Evolutionary conservation across 148 eudicot species (phyloP), one percentile per base, ranked within the genome.

Genomic region (Vaccinium darrowii): DNA sequence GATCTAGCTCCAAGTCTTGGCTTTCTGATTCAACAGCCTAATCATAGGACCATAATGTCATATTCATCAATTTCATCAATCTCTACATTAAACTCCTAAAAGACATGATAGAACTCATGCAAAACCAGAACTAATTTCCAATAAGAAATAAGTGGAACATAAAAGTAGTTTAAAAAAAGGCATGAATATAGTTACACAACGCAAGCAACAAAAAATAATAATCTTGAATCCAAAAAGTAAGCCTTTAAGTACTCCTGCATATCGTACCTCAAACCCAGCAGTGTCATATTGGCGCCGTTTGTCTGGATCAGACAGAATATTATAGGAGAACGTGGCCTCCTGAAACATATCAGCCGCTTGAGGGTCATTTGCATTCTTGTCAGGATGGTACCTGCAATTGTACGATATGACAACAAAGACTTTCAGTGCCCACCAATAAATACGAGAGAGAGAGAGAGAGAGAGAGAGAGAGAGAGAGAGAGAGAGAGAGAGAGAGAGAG

Each of bases 1-100:
- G 99, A 89, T 97, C 99, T 49, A 97, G 90, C 92, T 97, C 98
- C 84, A 97, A 89, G 78, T 97, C 99, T 88, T 95, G 98, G 90
- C 89, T 89, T 87, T 95, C 99, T 36, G 96, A 85, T 83, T 97
- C 99, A 85, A 97, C 95, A 85, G 99, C 99, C 99, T 95, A 87
- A 60, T 56, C 69, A 84, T 60, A 83, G 15, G 69, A 81, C 80
- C 84, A 62, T 33, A 23, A 78, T 67, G 60, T 72, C 52, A 82
- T 3, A 47, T 83, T 76, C 56, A 77, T 25, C 50, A 15, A 54
- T 63, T 83, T 76, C 56, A 77, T 25, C 50, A 15, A 54, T 63
- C 81, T 23, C 43, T 62, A 1, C n/a, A 39, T 14, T 4, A 51
- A 78, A 30, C 27, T 1, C 43, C 14, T 14, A 62, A 36, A 50